A percentile compares a stretch with the other conserved stretches of the same genome.
phyloP scores from a whole-genome alignment of 2,329 filamentous ascomycete genomes.

The Madurella mycetomatis region DNA sequence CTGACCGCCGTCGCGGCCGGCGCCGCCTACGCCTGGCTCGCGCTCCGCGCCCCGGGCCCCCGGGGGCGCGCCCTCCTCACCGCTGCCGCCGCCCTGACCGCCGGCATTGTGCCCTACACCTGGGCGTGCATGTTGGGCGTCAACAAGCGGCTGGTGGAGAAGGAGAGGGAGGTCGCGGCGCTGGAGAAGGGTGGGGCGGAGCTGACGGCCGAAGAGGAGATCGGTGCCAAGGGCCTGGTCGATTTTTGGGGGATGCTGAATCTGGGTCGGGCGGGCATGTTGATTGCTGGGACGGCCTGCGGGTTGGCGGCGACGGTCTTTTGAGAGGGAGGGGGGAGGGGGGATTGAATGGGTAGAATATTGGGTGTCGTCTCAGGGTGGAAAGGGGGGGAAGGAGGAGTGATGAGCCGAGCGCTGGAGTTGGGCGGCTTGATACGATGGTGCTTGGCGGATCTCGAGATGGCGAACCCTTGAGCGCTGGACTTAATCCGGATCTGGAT shows the following conservation, averaged over 20 bases:
- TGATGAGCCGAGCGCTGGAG: too few species aligned
- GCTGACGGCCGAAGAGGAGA: conserved; percentile 33
- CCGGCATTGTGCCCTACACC: conserved; percentile 50
- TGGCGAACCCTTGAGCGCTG: too few species aligned
- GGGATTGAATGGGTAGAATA: not conserved
- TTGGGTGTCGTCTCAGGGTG: too few species aligned
- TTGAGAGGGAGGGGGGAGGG: not conserved
- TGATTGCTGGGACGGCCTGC: conserved; percentile 23
- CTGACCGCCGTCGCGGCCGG: conserved; percentile 37
- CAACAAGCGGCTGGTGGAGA: conserved; percentile 45
- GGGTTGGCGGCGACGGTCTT: conserved; percentile 28
- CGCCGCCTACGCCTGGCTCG: conserved; percentile 42
- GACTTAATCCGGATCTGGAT: too few species aligned
- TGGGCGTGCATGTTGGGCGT: conserved; percentile 41
- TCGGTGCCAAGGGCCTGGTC: conserved; percentile 45
- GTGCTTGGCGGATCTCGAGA: too few species aligned
- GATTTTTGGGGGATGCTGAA: conserved; percentile 54
- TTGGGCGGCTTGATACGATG: too few species aligned
- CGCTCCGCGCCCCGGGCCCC: conserved; percentile 30
- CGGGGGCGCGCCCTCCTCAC: conserved; percentile 25
- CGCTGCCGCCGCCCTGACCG: conserved; percentile 44
- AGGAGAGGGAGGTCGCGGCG: conserved; percentile 31
- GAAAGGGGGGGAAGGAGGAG: too few species aligned
- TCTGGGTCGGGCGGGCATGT: conserved; percentile 31
- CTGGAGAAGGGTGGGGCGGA: conserved; percentile 32